phyloP scores from a whole-genome alignment of 345 rosid genomes.

The Populus simonii region DNA sequence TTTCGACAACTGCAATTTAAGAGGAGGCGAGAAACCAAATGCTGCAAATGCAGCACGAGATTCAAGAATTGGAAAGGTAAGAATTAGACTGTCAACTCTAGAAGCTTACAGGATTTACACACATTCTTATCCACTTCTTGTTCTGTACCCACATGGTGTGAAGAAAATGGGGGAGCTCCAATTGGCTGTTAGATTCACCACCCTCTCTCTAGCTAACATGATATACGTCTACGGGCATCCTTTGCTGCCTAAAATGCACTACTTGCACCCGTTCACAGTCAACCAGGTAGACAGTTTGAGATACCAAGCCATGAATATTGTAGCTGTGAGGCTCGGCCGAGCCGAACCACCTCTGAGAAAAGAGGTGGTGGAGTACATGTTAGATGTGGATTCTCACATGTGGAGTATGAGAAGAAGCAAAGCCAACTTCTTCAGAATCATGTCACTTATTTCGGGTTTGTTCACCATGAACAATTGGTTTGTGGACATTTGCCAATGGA shows the following conservation, averaged over 20 bases:
- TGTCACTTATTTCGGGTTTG: constrained; percentile 55
- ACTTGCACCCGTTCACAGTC: constrained; percentile 69
- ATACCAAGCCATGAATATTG: constrained; percentile 81
- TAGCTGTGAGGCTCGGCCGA: constrained; percentile 64
- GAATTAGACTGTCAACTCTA: constrained; percentile 68
- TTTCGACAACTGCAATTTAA: constrained; percentile 67
- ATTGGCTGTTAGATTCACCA: constrained; percentile 61
- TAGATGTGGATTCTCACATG: constrained; percentile 78
- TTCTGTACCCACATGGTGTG: constrained; percentile 61
- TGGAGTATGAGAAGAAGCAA: constrained; percentile 97
- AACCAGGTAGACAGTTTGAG: constrained; percentile 71
- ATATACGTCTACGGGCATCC: constrained; percentile 61
- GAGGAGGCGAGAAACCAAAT: constrained; percentile 35
- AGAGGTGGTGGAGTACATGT: constrained; percentile 84
- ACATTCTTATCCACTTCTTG: constrained; percentile 73
- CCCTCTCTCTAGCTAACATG: constrained; percentile 62
- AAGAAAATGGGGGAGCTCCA: constrained; percentile 82
- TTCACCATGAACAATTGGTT: constrained; percentile 53
- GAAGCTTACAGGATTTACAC: constrained; percentile 73
- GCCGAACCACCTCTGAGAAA: constrained; percentile 84
- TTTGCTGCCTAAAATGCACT: constrained; percentile 86
- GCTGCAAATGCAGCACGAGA: constrained; percentile 42
- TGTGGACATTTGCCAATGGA: constrained; percentile 65
- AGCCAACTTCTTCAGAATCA: constrained; percentile 79
- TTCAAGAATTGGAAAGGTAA: constrained; percentile 70